Base-by-base conservation (phyloP, 306 rosid species). In the Vicia faba region DNA sequence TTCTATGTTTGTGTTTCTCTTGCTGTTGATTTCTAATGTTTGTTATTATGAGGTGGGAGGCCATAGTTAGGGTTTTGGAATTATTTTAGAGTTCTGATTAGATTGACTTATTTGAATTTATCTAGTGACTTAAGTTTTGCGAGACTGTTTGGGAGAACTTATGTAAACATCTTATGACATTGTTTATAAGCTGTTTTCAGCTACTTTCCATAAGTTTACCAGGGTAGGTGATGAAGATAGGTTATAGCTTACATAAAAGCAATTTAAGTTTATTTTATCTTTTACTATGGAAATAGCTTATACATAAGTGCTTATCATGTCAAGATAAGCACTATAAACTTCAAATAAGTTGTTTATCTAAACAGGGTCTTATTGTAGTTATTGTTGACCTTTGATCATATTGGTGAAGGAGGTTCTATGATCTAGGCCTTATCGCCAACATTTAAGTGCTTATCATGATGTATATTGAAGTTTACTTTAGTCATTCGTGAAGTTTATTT, bases 31-130 rank as follows among this genome's bases (percentile, higher is more conserved):
- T 46, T 68, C 31, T 16, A 9, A 7, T 68, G 60, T 72, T 68
- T 13, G 11, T 16, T 58, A 11, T 13, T 63, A 8, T 68, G 61
- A 57, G 60, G 67, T 68, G 28, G 59, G 64, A 29, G 23, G 35
- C 11, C 8, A 13, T 4, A 57, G 35, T 72, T 77, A 76, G 85
- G 85, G 85, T 81, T 80, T 72, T 44, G 74, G n/a, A n/a, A 46
- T 46, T 63, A 29, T 70, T 75, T 35, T 36, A 14, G 20, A 10
- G 53, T 15, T 15, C 1, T 14, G 20, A 14, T 45, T 45, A 18
- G 51, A 45, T 15, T 45, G 20, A 15, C 51, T 14, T 14, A 45
- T 45, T 20, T n/a, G n/a, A n/a, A n/a, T n/a, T n/a, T n/a, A n/a
- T n/a, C n/a, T n/a, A n/a, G n/a, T n/a, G n/a, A n/a, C n/a, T n/a